Evolutionary conservation across 495 filamentous ascomycete species (phyloP).

Genomic region (Xylaria curta): DNA sequence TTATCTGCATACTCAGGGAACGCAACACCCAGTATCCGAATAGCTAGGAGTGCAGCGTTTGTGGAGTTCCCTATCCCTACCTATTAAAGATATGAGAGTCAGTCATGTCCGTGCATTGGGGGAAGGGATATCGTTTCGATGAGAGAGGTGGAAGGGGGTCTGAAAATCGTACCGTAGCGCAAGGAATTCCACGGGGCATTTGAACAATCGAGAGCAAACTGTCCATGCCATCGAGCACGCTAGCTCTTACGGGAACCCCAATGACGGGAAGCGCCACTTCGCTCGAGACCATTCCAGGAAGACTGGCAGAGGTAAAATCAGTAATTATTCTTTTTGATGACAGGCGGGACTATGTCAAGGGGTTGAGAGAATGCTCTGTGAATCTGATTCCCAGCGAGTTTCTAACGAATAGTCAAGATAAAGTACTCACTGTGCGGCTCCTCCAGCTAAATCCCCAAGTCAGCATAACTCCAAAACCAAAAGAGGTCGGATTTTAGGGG

Average conservation of each 20-base stretch:
- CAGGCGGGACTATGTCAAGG: not conserved
- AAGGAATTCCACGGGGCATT: conserved; percentile 69
- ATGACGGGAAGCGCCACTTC: conserved; percentile 91
- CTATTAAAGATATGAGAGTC: conserved; percentile 36
- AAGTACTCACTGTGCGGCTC: conserved; percentile 30
- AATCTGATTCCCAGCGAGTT: too few relatives aligned
- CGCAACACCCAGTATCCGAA: conserved; percentile 76
- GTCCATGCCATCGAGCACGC: conserved; percentile 85
- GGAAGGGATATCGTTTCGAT: not conserved
- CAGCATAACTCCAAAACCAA: not conserved
- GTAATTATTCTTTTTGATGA: not conserved
- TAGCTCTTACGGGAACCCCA: conserved; percentile 89
- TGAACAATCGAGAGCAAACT: conserved; percentile 89
- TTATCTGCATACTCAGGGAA: conserved; percentile 64
- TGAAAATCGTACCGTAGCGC: conserved; percentile 47
- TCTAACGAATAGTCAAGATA: too few relatives aligned
- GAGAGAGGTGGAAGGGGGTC: not conserved
- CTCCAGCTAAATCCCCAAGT: conserved; percentile 24
- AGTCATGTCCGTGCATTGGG: conserved; percentile 1
- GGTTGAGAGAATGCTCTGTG: not conserved
- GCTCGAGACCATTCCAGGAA: conserved; percentile 76
- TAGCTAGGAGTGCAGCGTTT: conserved; percentile 90
- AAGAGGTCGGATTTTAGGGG: not conserved
- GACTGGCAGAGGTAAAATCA: conserved; percentile 3
- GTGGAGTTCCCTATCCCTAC: conserved; percentile 93